Percentiles rank a stretch among this genome's conserved stretches.
These are phyloP conservation scores for Corylus americana DNA, from an alignment of 306 rosid genomes.

Conservation along the genomic window DNA sequence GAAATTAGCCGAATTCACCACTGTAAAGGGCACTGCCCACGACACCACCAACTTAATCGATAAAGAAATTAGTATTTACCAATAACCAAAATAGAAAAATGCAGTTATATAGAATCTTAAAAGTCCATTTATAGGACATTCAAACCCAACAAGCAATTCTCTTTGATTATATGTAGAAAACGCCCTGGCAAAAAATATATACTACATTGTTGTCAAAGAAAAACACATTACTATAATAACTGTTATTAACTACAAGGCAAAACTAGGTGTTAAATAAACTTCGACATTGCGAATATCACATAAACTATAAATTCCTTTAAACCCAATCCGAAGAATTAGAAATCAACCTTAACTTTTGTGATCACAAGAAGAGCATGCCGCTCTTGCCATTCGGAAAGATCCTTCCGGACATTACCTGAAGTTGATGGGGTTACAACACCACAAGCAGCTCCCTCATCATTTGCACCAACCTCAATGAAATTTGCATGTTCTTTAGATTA, in stretches of 20 bases:
- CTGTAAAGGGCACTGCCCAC: not conserved
- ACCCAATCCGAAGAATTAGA: slow-evolving; percentile 7
- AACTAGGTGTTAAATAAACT: not conserved
- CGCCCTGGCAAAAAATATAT: not conserved
- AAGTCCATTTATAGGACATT: not conserved
- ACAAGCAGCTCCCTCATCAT: slow-evolving; percentile 41
- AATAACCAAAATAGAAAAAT: not conserved
- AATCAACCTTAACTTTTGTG: slow-evolving; percentile 73
- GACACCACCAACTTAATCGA: not conserved
- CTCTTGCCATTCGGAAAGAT: slow-evolving; percentile 91
- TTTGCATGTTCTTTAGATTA: not conserved
- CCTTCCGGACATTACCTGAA: slow-evolving; percentile 48
- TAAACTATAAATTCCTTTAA: not conserved
- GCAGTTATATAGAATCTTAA: not conserved
- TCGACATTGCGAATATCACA: slow-evolving; percentile 4
- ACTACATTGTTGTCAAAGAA: not conserved
- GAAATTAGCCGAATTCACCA: not conserved
- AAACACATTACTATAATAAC: not conserved
- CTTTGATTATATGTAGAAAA: not conserved
- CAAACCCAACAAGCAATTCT: slow-evolving; percentile 9
- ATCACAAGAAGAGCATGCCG: slow-evolving; percentile 76
- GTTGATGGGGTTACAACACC: slow-evolving; percentile 35
- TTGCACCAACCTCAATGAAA: slow-evolving; percentile 36
- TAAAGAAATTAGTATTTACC: not conserved
- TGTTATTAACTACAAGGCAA: not conserved